Base-by-base conservation (phyloP, 2,329 filamentous ascomycete species). In the Coleophoma cylindrospora region DNA sequence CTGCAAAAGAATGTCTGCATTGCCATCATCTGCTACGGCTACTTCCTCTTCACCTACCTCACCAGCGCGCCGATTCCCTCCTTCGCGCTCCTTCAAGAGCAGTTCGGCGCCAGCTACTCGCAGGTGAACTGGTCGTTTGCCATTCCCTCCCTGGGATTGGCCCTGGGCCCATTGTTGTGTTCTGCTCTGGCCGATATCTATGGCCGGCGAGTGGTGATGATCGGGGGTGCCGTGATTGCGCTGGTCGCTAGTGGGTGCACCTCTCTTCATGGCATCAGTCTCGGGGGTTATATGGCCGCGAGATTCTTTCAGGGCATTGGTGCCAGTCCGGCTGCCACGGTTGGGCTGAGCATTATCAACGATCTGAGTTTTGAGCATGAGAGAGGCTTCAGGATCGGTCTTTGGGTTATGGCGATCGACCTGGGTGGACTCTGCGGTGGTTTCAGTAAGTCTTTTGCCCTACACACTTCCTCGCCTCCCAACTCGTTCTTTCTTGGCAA, bases 21-120 rank as follows among this genome's bases (percentile, higher is more conserved):
- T 3, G 67, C 66, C 3, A 76, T 80, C 51, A 73, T 79, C 14
- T 55, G 40, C 44, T 38, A 43, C 37, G 76, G 74, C 54, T 79
- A 80, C 57, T 81, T 80, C 57, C 65, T 81, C 54, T 79, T 81
- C 65, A 80, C 78, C 14, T 81, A 80, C 63, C 70, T 80, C 52
- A 80, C 77, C 0, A 81, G 77, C 1, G 77, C 74, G 0, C 77
- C 76, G 0, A 74, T 81, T 1, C 76, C 77, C 2, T 77, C 76
- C 0, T 81, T 79, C 53, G 62, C 70, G 1, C 64, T 70, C 19
- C 68, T 80, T 19, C 71, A 80, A 57, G 63, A 68, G 2, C 66
- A 74, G 48, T 79, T 74, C 57, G 49, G 58, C 41, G 69, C 74
- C 53, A 67, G 59, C 32, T 71, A 74, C 50, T 68, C 70, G 1